Conservation (phyloP, 768 basidiomycete species). For the Kwoniella newhampshirensis region DNA sequence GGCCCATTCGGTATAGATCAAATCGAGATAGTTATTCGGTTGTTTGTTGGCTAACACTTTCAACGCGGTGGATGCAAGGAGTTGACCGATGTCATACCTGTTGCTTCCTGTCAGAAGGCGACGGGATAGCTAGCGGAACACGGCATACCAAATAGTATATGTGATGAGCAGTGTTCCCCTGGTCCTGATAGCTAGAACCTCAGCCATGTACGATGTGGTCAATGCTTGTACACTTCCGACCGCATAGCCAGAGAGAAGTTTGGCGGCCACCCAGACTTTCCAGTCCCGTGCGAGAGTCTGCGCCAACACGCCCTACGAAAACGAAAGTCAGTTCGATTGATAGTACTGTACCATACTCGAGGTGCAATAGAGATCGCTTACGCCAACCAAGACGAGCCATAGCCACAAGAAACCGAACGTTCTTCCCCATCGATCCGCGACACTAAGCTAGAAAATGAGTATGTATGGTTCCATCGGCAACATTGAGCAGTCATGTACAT, state of each 20-base stretch:
- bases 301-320: slow-evolving; percentile 10
- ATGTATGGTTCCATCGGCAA: background rate
- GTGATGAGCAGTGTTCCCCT: slow-evolving; percentile 30
- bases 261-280: slow-evolving; percentile 31
- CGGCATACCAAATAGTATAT: slow-evolving; percentile 30
- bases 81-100: slow-evolving; percentile 36
- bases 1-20: slow-evolving; percentile 41
- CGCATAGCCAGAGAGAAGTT: slow-evolving; percentile 35
- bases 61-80: slow-evolving; percentile 30
- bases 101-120: background rate
- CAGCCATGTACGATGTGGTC: slow-evolving; percentile 35
- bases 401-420: slow-evolving; percentile 35
- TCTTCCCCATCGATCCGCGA: slow-evolving; percentile 39
- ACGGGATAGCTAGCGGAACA: slow-evolving; percentile 4
- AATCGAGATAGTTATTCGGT: slow-evolving; percentile 27
- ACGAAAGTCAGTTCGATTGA: too few relatives aligned
- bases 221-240: slow-evolving; percentile 39
- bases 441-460: slow-evolving; percentile 7
- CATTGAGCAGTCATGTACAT: background rate
- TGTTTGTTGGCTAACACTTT: slow-evolving; percentile 27
- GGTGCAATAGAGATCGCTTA: too few relatives aligned
- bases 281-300: slow-evolving; percentile 20
- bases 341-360: too few relatives aligned
- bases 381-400: slow-evolving; percentile 25
- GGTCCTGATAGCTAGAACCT: slow-evolving; percentile 31